These are phyloP conservation scores for Annona squamosa DNA, from an alignment of 164 flowering plant genomes.

Conservation along the genomic window DNA sequence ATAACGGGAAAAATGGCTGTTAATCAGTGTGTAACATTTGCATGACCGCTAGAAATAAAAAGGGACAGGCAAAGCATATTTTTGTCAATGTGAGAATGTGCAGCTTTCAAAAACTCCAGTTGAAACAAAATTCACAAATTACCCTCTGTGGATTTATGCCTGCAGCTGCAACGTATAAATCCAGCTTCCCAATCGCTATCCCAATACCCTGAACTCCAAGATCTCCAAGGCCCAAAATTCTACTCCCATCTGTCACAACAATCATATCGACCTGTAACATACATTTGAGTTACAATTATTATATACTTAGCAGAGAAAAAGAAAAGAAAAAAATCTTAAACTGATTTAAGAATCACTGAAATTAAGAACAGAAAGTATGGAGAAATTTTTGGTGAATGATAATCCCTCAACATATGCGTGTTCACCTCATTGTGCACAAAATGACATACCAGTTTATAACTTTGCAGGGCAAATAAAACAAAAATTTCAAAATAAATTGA, in stretches of 20 bases:
- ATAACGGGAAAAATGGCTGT: too few species aligned
- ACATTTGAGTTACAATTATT: not conserved
- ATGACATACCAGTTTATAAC: not conserved
- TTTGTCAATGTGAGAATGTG: not conserved
- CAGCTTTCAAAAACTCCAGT: not conserved
- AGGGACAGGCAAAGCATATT: too few species aligned
- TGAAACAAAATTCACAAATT: slow-evolving; percentile 11
- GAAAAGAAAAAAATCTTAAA: not conserved
- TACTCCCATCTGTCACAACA: slow-evolving; percentile 98
- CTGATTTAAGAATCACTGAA: too few species aligned
- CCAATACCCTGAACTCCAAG: slow-evolving; percentile 98
- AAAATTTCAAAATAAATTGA: not conserved
- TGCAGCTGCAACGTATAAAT: slow-evolving; percentile 95
- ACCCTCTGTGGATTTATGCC: slow-evolving; percentile 98
- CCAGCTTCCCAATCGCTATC: slow-evolving; percentile 90
- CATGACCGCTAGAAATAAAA: too few species aligned
- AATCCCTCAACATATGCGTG: too few species aligned
- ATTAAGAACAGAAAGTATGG: too few species aligned
- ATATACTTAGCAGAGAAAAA: not conserved
- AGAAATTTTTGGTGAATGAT: too few species aligned
- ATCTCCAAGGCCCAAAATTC: slow-evolving; percentile 98
- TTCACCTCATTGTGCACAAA: not conserved
- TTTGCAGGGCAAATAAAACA: not conserved
- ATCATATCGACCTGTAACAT: slow-evolving; percentile 90
- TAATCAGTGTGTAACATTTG: too few species aligned